Evolutionary conservation across 2,329 filamentous ascomycete species (phyloP), one percentile per base, ranked within the genome.

Genomic region (Colletotrichum aenigma): DNA sequence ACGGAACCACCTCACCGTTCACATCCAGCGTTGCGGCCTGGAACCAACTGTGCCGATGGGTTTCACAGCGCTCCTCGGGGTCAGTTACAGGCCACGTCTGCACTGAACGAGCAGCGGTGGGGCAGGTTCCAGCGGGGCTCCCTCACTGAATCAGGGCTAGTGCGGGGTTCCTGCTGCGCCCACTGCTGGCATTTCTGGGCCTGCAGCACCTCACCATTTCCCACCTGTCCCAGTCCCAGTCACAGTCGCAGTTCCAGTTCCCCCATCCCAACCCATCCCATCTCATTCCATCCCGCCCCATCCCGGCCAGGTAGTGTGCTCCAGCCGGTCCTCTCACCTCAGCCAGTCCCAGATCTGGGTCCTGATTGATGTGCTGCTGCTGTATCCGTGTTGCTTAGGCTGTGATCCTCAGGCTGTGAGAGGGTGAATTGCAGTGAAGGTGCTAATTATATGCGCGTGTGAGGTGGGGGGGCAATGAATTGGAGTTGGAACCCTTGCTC

Each of bases 81-180:
- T 55, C 73, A 34, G 58, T 55, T 28, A 71, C 68, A 24, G 68
- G 73, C 66, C 73, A 75, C 64, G 64, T 75, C 73, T 68, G 70
- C 58, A 67, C 70, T 55, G 48, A 48, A 30, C n/a, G 28, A 30
- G 55, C 15, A 48, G 58, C 34, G 36, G 70, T 48, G 65, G 74
- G 64, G 64, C 74, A 64, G 38, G 38, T 61, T 65, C 24, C 58
- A 65, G 64, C 62, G 70, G 70, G 60, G 64, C 16, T 24, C 38
- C 8, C 61, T 43, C 61, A 65, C 74, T 74, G 74, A 76, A 74
- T 74, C 74, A 76, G 70, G 73, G 74, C 74, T 76, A 76, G 74
- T 76, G 74, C 74, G 74, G 74, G 74, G 74, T 76, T 76, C 70
- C 48, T 69, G 74, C 70, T 73, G 74, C 65, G 74, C 74, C 74